phyloP scores from a whole-genome alignment of 192 early-diverging fungal species.

The Borealophlyctis nickersoniae region DNA sequence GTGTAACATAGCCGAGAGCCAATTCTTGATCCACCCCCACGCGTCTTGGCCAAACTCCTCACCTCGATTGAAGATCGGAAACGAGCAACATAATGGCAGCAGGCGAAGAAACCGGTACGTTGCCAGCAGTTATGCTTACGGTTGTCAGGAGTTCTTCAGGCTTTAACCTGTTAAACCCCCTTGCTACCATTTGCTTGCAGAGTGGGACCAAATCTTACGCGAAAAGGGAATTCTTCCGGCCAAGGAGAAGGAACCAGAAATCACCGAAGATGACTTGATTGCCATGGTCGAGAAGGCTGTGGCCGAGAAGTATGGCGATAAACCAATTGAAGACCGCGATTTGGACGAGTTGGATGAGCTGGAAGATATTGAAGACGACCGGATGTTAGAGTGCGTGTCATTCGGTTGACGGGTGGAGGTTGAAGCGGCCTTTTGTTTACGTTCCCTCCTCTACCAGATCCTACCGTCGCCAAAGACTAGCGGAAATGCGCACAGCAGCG shows the following conservation, averaged over 20 bases:
- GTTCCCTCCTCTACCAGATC: background rate
- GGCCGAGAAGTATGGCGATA: slow-evolving; percentile 55
- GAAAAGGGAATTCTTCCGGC: slow-evolving; percentile 85
- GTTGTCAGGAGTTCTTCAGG: no score
- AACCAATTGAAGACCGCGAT: slow-evolving; percentile 55
- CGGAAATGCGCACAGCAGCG: slow-evolving; percentile 75
- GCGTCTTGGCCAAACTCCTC: no score
- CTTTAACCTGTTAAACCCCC: no score
- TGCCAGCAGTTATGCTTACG: no score
- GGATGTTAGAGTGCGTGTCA: slow-evolving; percentile 71
- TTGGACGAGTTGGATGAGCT: slow-evolving; percentile 76
- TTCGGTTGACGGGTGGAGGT: slow-evolving; percentile 2
- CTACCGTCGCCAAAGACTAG: slow-evolving; percentile 65
- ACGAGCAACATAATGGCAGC: no score
- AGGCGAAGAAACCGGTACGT: no score
- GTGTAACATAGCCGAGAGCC: no score
- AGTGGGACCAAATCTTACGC: slow-evolving; percentile 93
- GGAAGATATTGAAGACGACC: slow-evolving; percentile 90
- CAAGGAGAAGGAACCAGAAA: slow-evolving; percentile 60
- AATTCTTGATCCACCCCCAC: no score
- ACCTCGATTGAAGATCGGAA: no score
- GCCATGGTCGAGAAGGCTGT: slow-evolving; percentile 74
- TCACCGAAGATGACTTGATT: slow-evolving; percentile 70
- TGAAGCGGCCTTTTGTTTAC: slow-evolving; percentile 6
- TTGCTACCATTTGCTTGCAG: slow-evolving; percentile 6